Evolutionary conservation across 495 filamentous ascomycete species (phyloP).

Genomic region (Daldinia grandis): DNA sequence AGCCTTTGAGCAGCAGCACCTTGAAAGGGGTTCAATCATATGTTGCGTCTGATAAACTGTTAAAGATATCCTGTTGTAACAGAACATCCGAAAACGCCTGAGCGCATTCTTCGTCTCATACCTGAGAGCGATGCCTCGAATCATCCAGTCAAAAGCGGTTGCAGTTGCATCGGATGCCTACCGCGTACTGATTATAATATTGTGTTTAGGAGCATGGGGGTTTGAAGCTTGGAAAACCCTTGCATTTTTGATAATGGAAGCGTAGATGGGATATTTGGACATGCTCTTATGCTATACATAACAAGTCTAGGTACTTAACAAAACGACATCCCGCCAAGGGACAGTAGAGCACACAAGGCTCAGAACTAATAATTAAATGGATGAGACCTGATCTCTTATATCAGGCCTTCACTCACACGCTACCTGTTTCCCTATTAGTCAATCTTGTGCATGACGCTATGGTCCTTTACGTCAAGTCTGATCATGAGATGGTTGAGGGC

Average conservation of each 20-base stretch:
- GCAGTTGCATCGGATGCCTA: slow-evolving; percentile 1
- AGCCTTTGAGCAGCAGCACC: not conserved
- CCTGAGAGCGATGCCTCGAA: not conserved
- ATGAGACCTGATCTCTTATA: slow-evolving; percentile 7
- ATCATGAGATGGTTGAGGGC: not conserved
- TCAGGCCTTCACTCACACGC: not conserved
- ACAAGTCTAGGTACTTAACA: slow-evolving; percentile 24
- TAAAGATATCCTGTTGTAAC: not conserved
- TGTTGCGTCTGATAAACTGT: not conserved
- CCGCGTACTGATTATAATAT: slow-evolving; percentile 24
- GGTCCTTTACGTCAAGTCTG: not conserved
- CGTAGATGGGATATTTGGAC: slow-evolving; percentile 24
- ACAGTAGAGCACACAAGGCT: slow-evolving; percentile 7
- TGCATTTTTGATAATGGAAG: slow-evolving; percentile 28
- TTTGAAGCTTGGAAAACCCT: slow-evolving; percentile 19
- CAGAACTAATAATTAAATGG: slow-evolving; percentile 35
- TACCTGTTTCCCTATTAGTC: not conserved
- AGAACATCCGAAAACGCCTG: not conserved
- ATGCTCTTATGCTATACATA: slow-evolving; percentile 27
- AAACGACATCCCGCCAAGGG: slow-evolving; percentile 21
- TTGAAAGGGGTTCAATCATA: not conserved
- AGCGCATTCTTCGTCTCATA: not conserved
- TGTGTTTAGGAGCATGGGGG: slow-evolving; percentile 25
- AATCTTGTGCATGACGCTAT: not conserved
- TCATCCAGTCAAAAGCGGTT: slow-evolving; percentile 9